Percentiles rank a stretch among this genome's conserved stretches.
Conservation (phyloP, 352 stramenopile genomes). For the Pythium aristosporum region DNA sequence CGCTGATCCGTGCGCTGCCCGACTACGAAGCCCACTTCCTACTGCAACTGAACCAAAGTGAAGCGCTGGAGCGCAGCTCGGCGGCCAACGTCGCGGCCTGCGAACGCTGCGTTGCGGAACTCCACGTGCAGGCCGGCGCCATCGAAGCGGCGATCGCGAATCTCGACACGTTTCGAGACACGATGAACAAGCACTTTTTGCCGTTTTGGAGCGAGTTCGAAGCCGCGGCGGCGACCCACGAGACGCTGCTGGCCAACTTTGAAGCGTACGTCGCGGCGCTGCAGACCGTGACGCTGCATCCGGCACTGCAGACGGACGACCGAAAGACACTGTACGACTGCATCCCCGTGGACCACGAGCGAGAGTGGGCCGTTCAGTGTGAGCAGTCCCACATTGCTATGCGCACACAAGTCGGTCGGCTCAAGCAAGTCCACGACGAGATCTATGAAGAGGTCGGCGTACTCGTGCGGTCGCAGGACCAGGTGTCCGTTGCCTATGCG, state of each 20-base stretch:
- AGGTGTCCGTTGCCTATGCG: constrained; percentile 42
- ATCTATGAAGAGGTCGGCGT: constrained; percentile 60
- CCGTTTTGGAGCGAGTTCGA: constrained; percentile 84
- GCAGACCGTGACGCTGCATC: constrained; percentile 59
- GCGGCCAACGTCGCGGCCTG: constrained; percentile 55
- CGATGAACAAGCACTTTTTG: constrained; percentile 80
- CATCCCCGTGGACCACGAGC: constrained; percentile 77
- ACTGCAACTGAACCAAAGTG: constrained; percentile 67
- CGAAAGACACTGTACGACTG: constrained; percentile 80
- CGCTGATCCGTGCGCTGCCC: constrained; percentile 70
- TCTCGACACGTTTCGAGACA: constrained; percentile 65
- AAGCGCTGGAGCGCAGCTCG: constrained; percentile 53
- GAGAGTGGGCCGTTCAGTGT: constrained; percentile 75
- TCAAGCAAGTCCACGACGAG: constrained; percentile 66
- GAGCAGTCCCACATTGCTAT: constrained; percentile 76
- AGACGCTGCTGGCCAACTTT: constrained; percentile 64
- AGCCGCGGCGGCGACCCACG: constrained; percentile 48
- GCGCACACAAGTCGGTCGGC: constrained; percentile 52
- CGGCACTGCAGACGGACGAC: constrained; percentile 49
- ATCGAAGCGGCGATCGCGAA: constrained; percentile 78
- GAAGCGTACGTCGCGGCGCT: constrained; percentile 63
- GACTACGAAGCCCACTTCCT: constrained; percentile 86
- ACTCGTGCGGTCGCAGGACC: constrained; percentile 46
- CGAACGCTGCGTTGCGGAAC: constrained; percentile 48
- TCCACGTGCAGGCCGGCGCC: constrained; percentile 66